Evolutionary conservation across 2,329 filamentous ascomycete species (phyloP).

Genomic region (Aspergillus amoenus): DNA sequence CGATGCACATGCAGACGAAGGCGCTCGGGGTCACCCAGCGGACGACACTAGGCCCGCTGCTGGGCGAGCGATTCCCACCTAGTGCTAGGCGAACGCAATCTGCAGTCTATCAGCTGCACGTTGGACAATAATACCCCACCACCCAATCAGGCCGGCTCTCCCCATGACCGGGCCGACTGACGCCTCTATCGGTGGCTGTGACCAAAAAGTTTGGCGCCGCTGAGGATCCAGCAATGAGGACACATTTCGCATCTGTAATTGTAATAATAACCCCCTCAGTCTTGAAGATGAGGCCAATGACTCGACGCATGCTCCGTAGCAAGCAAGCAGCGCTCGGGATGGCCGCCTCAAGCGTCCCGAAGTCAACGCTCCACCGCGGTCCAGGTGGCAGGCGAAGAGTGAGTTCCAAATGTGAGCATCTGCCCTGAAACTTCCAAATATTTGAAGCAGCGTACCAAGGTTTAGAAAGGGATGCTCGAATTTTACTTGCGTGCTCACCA

Average conservation of each 20-base stretch:
- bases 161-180: slow-evolving; percentile 15
- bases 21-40: slow-evolving; percentile 6
- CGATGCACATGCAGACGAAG: slow-evolving; percentile 17
- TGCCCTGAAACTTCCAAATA: slow-evolving; percentile 5
- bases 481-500: neutral
- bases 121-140: slow-evolving; percentile 11
- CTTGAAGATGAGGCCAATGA: neutral
- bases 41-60: neutral
- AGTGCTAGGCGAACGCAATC: neutral
- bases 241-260: neutral
- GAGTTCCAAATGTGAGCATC: neutral
- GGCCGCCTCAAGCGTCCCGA: slow-evolving; percentile 3
- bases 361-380: slow-evolving; percentile 6
- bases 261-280: neutral
- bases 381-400: neutral
- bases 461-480: neutral
- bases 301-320: neutral
- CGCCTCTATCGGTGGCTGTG: slow-evolving; percentile 14
- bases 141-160: slow-evolving; percentile 11
- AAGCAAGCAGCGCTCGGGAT: slow-evolving; percentile 3
- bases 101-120: slow-evolving; percentile 25
- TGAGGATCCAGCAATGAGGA: neutral
- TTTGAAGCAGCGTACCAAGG: neutral
- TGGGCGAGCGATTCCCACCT: neutral
- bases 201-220: neutral